phyloP scores from a whole-genome alignment of 2,329 filamentous ascomycete genomes.

The Nemania sp. region DNA sequence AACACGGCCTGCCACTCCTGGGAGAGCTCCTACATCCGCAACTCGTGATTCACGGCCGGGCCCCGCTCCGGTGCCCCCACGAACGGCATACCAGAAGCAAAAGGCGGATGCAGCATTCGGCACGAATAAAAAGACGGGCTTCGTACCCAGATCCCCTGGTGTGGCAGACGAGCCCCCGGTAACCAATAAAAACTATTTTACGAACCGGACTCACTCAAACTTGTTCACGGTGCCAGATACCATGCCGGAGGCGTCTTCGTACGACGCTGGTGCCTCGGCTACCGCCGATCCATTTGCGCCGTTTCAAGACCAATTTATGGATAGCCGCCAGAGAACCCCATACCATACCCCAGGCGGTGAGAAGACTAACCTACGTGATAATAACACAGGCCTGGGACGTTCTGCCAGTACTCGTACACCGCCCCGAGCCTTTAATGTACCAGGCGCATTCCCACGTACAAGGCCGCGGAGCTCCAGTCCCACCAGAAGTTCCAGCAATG shows the following conservation, averaged over 20 bases:
- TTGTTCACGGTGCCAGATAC: slow-evolving; percentile 48
- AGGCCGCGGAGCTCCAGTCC: slow-evolving; percentile 49
- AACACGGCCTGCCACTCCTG: slow-evolving; percentile 45
- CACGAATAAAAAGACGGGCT: slow-evolving; percentile 59
- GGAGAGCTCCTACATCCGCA: slow-evolving; percentile 47
- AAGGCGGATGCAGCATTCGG: slow-evolving; percentile 69
- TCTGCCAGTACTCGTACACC: slow-evolving; percentile 60
- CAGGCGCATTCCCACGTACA: slow-evolving; percentile 46
- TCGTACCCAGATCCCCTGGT: slow-evolving; percentile 61
- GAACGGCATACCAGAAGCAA: slow-evolving; percentile 65
- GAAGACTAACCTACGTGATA: slow-evolving; percentile 69
- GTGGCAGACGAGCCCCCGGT: slow-evolving; percentile 66
- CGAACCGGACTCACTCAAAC: slow-evolving; percentile 50
- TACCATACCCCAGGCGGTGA: slow-evolving; percentile 69
- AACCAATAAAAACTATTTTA: slow-evolving; percentile 63
- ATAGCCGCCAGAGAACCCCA: slow-evolving; percentile 68
- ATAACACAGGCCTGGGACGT: slow-evolving; percentile 56
- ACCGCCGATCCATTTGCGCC: slow-evolving; percentile 62
- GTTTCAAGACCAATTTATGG: slow-evolving; percentile 59
- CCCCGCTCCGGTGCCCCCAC: slow-evolving; percentile 56
- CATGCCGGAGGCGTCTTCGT: slow-evolving; percentile 36
- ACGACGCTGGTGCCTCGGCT: slow-evolving; percentile 35
- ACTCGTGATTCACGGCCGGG: slow-evolving; percentile 46
- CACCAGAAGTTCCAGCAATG: slow-evolving; percentile 46
- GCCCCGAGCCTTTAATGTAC: slow-evolving; percentile 45